Evolutionary conservation across 768 basidiomycete genomes (phyloP), one percentile per base, ranked within the genome.

Genomic region (Xerocomellus chrysenteron): DNA sequence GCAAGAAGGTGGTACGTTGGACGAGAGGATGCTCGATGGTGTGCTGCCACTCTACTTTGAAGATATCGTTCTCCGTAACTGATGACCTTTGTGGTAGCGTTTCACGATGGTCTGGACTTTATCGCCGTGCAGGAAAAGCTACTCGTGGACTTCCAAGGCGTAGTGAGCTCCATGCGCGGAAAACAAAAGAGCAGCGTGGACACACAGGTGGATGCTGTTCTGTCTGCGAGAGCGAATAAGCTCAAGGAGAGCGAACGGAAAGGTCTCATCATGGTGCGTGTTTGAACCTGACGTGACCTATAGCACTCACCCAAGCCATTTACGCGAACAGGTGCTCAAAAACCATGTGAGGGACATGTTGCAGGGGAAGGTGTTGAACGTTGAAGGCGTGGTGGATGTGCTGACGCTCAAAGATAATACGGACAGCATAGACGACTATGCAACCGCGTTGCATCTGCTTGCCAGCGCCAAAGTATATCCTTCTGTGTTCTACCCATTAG

Each of bases 51-150:
- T n/a, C 8, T 12, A 3, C 35, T 53, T 28, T 19, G 39, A 37
- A 19, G 8, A 46, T 26, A 8, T 19, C 30, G 28, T 14, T 24
- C 33, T 41, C 28, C 8, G 24, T n/a, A 26, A 54, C 52, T 64
- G 46, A 63, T 24, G 39, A 30, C 55, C 12, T 56, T 50, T 13
- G n/a, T 28, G 39, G 0, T 60, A 94, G 93, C 80, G 2, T 88
- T 94, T 76, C 92, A 98, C 64, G 86, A 94, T 62, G 84, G 82
- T 28, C 80, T 98, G 47, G 92, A 98, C 72, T 86, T 95, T 57
- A 80, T 97, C 61, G 87, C 86, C 54, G 87, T 96, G 3, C 94
- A 96, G 61, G 83, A 88, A 62, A 77, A 78, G 4, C 73, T 98
- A 3, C 59, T 84, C 7, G 75, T 81, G 5, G 82, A 88, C 42